Base-by-base conservation (phyloP, 352 stramenopile species). In the Pythium guiyangense region DNA sequence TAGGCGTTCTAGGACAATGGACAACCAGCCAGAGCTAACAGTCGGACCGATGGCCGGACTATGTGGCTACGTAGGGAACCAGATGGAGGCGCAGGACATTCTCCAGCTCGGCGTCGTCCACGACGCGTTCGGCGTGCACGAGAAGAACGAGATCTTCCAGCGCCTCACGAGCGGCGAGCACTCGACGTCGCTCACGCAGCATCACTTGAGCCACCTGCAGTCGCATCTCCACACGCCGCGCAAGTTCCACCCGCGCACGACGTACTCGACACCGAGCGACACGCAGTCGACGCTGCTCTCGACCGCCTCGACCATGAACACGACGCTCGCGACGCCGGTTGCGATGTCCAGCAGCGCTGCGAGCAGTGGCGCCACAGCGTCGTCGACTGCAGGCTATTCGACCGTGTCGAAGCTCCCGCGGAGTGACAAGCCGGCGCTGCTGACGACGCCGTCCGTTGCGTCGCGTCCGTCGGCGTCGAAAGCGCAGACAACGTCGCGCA, bases 401-500 rank as follows among this genome's bases (percentile, higher is more conserved):
- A 86, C 76, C 1, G 64, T 73, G 25, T 80, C 68, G 8, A 76
- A 86, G 67, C 50, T 65, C 6, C 57, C 60, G 43, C 62, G 57
- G 17, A 70, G 27, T 18, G 55, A 63, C 17, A 59, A 52, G 27
- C 17, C 18, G 3, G 70, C 64, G 6, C 20, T 83, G 12, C 56
- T 84, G n/a, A 76, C 66, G 10, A 89, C 79, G 10, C 79, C 79
- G 0, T 79, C 66, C 18, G 56, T 77, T 10, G 49, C 68, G 2
- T 70, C 71, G 22, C 63, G 79, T 49, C 59, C 76, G 31, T 35
- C 31, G 8, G 56, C 37, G 29, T 48, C 66, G 9, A 86, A 77
- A 51, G 77, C 79, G 12, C 72, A 81, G 45, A 77, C 71, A 6
- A 89, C 76, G 17, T 75, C 73, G 2, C 70, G 78, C 37, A 88